Evolutionary conservation across 2,329 filamentous ascomycete genomes (phyloP), one percentile per base, ranked within the genome.

Genomic region (Fusarium verrucosum): DNA sequence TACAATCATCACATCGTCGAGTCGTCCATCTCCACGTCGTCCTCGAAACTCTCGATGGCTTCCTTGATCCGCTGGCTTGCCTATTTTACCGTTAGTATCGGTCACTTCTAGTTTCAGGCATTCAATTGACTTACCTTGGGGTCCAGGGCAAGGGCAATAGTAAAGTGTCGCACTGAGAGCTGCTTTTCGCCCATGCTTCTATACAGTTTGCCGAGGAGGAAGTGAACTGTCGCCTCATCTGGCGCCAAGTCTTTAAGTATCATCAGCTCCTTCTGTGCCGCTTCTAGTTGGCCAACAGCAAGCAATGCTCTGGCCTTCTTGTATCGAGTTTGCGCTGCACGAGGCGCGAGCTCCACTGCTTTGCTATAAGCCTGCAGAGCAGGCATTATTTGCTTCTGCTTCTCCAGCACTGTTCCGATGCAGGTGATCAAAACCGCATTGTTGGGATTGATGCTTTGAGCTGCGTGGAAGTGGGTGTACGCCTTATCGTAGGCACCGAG

Each of bases 201-300:
- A 79, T 93, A 92, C 63, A 93, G 84, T 74, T 92, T 92, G 19
- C 94, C 96, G 35, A 99, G 87, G 63, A 97, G 81, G 80, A 97
- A 99, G 79, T 97, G 95, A 33, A 99, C 94, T 72, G 94, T 96
- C 6, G 94, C 92, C 76, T 98, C 94, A 73, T 99, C 94, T 0
- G 95, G 94, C 7, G 93, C 94, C 62, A 96, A 83, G 69, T 96
- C 92, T 74, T 96, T 95, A 58, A 99, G 80, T n/a, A 94, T 85
- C 76, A 93, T 88, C 51, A 99, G 82, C 75, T 99, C 95, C 23
- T 85, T 84, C 65, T 96, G 84, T 1, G 95, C 95, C 43, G 88
- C 84, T 32, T 91, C 83, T 41, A 91, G 84, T 77, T 82, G 88
- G 66, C 80, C 87, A 23, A 97, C 82, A 52, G 90, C 89, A 80